Evolutionary conservation across 495 filamentous ascomycete species (phyloP), one percentile per base, ranked within the genome.

Genomic region (Talaromyces liani): DNA sequence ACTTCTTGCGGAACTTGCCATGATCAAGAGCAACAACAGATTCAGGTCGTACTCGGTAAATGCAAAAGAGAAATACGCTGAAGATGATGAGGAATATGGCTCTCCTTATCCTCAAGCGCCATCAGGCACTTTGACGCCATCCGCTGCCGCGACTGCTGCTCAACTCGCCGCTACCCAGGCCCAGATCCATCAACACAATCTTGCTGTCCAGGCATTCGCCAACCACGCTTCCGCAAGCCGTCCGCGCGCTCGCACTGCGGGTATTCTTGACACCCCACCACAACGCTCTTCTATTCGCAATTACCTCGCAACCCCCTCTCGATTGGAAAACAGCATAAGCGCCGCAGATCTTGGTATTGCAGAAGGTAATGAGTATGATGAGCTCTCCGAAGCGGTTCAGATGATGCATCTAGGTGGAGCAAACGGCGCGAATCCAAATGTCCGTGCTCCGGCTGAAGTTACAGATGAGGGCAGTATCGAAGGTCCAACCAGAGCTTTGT

Each of bases 1-100:
- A 4, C 88, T 92, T 67, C 77, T 96, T n/a, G 89, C 89, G 55
- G 90, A 90, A 64, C 77, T 94, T 68, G 86, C 85, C 56, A 85
- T 91, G 68, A 87, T 86, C 65, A 91, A 88, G 73, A 91, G 86
- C 64, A 83, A 89, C 61, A 98, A 89, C 73, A 84, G 94, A 54
- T 92, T 97, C 75, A 87, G 94, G 18, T 98, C 94, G 31, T 98
- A 97, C 72, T 98, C 94, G 22, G 94, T 98, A 56, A 98, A 98
- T 74, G 94, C 95, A 47, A 97, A 95, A 73, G 94, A 97, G 72
- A 97, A 95, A 75, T 98, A 98, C 69, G 94, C 90, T 0, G 88
- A 90, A 69, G 92, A 96, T 63, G 92, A 97, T 65, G 93, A 97
- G 25, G 91, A 92, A 47, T 87, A 91, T 63, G 79, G 80, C 60